Base-by-base conservation (phyloP, 768 basidiomycete genomes). In the Porpolomopsis calyptriformis region DNA sequence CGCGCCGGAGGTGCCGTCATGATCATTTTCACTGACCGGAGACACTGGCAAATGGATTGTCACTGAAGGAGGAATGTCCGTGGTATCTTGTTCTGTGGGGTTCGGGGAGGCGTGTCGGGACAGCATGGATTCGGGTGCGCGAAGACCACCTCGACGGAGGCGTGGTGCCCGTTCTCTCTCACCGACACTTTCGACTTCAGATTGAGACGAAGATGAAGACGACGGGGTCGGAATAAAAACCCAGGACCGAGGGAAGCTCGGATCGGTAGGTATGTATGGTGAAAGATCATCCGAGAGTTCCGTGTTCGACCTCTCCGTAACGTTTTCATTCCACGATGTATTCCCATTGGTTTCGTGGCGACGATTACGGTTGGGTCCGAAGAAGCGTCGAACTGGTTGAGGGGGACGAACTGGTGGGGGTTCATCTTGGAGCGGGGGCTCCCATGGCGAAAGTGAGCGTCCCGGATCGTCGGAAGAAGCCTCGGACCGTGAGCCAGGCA, bases 141-240 rank as follows among this genome's bases (percentile, higher is more conserved):
- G 73, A 4, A 84, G 56, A 2, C 80, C 78, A n/a, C 82, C 80
- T 2, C 82, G 74, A 40, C 82, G 75, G 35, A 84, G 62, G 34
- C 80, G 73, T 3, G 82, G 78, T 5, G 57, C 58, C 16, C 46
- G 56, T n/a, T 42, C 52, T 39, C 53, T 49, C 18, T 67, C 66
- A 7, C 69, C 68, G 46, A 55, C 64, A 26, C 56, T 49, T 52
- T 67, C 67, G 2, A 60, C 51, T 16, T 58, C 60, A 7, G 19
- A 38, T 46, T 41, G 46, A 46, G 48, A 46, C 19, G 42, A 33
- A 16, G 53, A 46, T 18, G 43, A 26, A n/a, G 52, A 46, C 14
- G 53, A 48, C 2, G 38, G 39, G 22, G 29, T 33, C 3, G 61
- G 54, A 18, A 60, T 56, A 27, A 60, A 55, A 41, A 57, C 60